Evolutionary conservation across 177 flowering plant species (phyloP), one percentile per base, ranked within the genome.

Genomic region (Vitis hybrid): DNA sequence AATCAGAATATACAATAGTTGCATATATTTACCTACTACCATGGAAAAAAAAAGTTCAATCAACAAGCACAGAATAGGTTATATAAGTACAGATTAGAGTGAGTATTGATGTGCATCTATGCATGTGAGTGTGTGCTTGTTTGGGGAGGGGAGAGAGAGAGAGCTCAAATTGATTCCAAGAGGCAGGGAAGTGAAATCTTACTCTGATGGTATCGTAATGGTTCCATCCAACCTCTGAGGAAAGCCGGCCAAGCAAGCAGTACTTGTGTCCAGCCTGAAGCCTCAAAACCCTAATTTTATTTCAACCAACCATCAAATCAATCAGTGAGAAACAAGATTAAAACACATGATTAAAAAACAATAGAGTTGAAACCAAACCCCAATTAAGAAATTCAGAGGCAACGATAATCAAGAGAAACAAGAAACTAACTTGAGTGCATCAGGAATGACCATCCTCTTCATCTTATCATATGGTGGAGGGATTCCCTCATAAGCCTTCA

Each of bases 381-480:
- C 45, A 39, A 39, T 39, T 39, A 5, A 39, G 45, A 39, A 39
- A 39, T 39, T 39, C 45, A n/a, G 14, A 70, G 1, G 49, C 3
- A 48, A 58, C 4, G 26, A 7, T 16, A n/a, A 10, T 6, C 19
- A 15, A 45, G 50, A 48, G 39, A 58, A 29, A 45, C 9, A 10
- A 63, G n/a, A 15, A 58, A 70, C 90, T 70, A 31, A 92, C 92
- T 92, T 93, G 73, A 91, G 90, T 60, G 98, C 98, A 77, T 93
- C 97, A 45, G 95, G 92, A 65, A 91, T 82, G 53, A 90, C 95
- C 97, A 93, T 90, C 78, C 87, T 84, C 93, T 91, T 93, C 18
- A 69, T 78, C 82, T 87, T 93, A 49, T 93, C 93, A 73, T 90
- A 93, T 3, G 94, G 98, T 2, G 93, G 80, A 31, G 98, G 97